Conservation (phyloP, 1,284 basidiomycete genomes). For the Anthracocystis panici-leucophaei region DNA sequence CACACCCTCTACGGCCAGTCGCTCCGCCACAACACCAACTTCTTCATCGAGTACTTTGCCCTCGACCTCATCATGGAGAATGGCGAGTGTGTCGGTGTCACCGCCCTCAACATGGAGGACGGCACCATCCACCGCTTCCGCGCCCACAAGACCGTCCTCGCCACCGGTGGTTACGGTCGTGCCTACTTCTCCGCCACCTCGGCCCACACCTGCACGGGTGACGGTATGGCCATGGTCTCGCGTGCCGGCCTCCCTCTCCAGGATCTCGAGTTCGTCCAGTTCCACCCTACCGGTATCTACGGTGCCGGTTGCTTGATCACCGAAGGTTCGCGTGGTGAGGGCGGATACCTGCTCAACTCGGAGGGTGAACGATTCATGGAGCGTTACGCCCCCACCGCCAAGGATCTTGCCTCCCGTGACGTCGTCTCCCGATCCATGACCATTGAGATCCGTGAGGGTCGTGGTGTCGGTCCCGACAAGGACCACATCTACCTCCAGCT, state of each 20-base stretch:
- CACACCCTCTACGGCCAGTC: slow-evolving; percentile 99
- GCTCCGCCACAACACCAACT: slow-evolving; percentile 98
- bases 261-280: slow-evolving; percentile 98
- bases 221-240: slow-evolving; percentile 98
- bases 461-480: slow-evolving; percentile 98
- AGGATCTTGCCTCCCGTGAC: slow-evolving; percentile 99
- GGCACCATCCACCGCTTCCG: slow-evolving; percentile 99
- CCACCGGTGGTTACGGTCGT: slow-evolving; percentile 98
- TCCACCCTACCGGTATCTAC: slow-evolving; percentile 99
- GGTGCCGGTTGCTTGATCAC: slow-evolving; percentile 99
- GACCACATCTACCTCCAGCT: slow-evolving; percentile 98
- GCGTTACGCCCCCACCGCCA: slow-evolving; percentile 96
- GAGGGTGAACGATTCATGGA: slow-evolving; percentile 99
- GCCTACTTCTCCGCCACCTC: slow-evolving; percentile 99
- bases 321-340: slow-evolving; percentile 98
- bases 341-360: slow-evolving; percentile 97
- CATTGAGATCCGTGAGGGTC: slow-evolving; percentile 97
- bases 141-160: slow-evolving; percentile 96
- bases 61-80: slow-evolving; percentile 96
- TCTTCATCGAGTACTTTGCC: slow-evolving; percentile 99
- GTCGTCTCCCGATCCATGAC: slow-evolving; percentile 99
- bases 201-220: slow-evolving; percentile 98
- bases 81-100: slow-evolving; percentile 98
- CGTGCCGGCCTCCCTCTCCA: slow-evolving; percentile 96
- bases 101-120: slow-evolving; percentile 99